phyloP scores from a whole-genome alignment of 2,329 filamentous ascomycete species.

The Thelonectria blattea region DNA sequence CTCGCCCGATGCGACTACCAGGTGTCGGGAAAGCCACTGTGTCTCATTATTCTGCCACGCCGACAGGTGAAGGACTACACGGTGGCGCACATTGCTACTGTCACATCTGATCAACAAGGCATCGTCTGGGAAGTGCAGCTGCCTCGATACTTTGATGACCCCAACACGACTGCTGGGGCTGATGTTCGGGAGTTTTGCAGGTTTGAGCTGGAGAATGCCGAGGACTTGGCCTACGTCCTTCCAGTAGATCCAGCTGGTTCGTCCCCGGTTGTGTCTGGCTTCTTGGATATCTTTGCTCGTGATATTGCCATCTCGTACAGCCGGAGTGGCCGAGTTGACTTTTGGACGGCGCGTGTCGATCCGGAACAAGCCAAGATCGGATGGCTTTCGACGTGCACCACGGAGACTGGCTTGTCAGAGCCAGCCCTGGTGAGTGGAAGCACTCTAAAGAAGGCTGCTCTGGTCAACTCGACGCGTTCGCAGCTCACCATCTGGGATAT shows the following conservation, averaged over 20 bases:
- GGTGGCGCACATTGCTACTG: constrained; percentile 76
- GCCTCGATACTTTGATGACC: constrained; percentile 52
- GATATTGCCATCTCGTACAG: constrained; percentile 90
- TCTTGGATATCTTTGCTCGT: constrained; percentile 83
- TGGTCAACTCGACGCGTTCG: constrained; percentile 76
- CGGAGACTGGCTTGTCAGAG: constrained; percentile 76
- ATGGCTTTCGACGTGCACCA: constrained; percentile 82
- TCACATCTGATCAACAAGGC: constrained; percentile 79
- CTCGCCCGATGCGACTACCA: constrained; percentile 60
- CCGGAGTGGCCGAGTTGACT: constrained; percentile 73
- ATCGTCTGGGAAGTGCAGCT: constrained; percentile 80
- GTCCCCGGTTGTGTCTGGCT: constrained; percentile 72
- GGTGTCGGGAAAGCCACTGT: constrained; percentile 74
- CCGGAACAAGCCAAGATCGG: constrained; percentile 65
- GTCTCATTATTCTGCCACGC: constrained; percentile 75
- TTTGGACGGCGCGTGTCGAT: constrained; percentile 84
- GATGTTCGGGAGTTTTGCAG: constrained; percentile 69
- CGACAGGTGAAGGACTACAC: constrained; percentile 61
- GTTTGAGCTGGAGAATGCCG: constrained; percentile 68
- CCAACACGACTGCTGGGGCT: constrained; percentile 31
- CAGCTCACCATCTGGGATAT: constrained; percentile 92
- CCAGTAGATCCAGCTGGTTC: constrained; percentile 88
- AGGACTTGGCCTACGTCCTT: constrained; percentile 70
- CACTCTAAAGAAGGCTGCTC: constrained; percentile 82
- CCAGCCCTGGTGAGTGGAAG: constrained; percentile 84